Percentiles rank a stretch among this genome's conserved stretches.
These are phyloP conservation scores for Daldinia decipiens DNA, from an alignment of 495 filamentous ascomycete species.

Conservation along the genomic window DNA sequence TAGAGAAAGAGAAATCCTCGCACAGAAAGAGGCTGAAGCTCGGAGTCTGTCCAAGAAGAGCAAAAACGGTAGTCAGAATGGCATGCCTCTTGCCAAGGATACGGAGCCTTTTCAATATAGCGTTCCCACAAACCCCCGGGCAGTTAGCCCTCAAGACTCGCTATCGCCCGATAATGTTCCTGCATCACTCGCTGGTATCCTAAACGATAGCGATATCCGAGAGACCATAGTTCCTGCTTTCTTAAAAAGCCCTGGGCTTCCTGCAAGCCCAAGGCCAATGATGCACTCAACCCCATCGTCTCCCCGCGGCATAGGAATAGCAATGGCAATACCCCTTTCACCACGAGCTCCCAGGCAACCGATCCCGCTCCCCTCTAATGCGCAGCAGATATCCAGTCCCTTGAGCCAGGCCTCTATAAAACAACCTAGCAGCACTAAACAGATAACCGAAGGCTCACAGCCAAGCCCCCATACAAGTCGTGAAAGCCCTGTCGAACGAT, in stretches of 20 bases:
- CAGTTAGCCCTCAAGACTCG: slow-evolving; percentile 34
- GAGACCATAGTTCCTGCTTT: slow-evolving; percentile 59
- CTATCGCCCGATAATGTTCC: slow-evolving; percentile 45
- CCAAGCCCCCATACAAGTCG: slow-evolving; percentile 46
- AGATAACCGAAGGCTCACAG: slow-evolving; percentile 43
- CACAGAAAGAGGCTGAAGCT: slow-evolving; percentile 69
- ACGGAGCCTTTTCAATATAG: slow-evolving; percentile 26
- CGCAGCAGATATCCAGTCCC: slow-evolving; percentile 67
- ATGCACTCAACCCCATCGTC: slow-evolving; percentile 76
- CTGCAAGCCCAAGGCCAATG: slow-evolving; percentile 87
- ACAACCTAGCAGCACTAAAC: slow-evolving; percentile 54
- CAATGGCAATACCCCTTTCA: slow-evolving; percentile 71
- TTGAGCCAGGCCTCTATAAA: slow-evolving; percentile 52
- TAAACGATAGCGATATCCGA: slow-evolving; percentile 52
- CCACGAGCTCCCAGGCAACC: slow-evolving; percentile 75
- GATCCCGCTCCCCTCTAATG: slow-evolving; percentile 70
- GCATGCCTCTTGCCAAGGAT: slow-evolving; percentile 50
- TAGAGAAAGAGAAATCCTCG: slow-evolving; percentile 73
- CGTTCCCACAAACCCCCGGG: slow-evolving; percentile 49
- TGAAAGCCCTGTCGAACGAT: slow-evolving; percentile 50
- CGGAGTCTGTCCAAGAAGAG: slow-evolving; percentile 74
- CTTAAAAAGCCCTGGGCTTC: slow-evolving; percentile 85
- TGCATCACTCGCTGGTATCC: slow-evolving; percentile 61
- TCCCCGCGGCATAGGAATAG: slow-evolving; percentile 62
- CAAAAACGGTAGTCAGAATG: slow-evolving; percentile 62